phyloP scores from a whole-genome alignment of 1,284 basidiomycete genomes.

The Ustilago vetiveriae region DNA sequence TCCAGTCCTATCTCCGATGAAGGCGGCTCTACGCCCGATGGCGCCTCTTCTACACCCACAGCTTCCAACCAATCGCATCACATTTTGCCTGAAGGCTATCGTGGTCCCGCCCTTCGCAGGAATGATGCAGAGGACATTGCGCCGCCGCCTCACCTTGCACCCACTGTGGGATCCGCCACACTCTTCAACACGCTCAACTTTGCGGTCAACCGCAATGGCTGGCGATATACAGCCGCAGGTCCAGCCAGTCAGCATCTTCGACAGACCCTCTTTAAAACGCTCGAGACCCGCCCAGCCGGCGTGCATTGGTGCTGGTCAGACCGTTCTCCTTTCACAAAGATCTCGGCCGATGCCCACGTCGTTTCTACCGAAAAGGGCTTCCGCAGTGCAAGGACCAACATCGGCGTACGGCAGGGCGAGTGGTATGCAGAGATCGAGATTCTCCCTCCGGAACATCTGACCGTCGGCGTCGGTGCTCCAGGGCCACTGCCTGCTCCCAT shows the following conservation, averaged over 20 bases:
- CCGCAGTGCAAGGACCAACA: constrained; percentile 86
- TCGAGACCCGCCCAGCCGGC: constrained; percentile 49
- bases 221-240: constrained; percentile 62
- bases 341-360: constrained; percentile 82
- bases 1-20: constrained; percentile 42
- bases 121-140: constrained; percentile 57
- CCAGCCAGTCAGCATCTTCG: constrained; percentile 54
- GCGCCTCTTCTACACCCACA: constrained; percentile 9
- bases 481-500: constrained; percentile 42
- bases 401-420: constrained; percentile 84
- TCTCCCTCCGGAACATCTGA: constrained; percentile 71
- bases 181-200: constrained; percentile 52
- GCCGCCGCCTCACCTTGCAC: constrained; percentile 43
- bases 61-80: constrained; percentile 35
- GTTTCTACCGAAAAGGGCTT: constrained; percentile 87
- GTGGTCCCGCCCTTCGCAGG: constrained; percentile 52
- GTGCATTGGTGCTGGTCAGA: constrained; percentile 72
- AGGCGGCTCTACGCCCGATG: constrained; percentile 30
- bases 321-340: constrained; percentile 75
- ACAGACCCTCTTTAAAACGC: constrained; percentile 54
- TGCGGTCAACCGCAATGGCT: constrained; percentile 61
- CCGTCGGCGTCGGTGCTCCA: constrained; percentile 68
- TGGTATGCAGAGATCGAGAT: constrained; percentile 94
- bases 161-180: constrained; percentile 14
- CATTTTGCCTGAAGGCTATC: constrained; percentile 47